Conservation (phyloP, 2,329 filamentous ascomycete species). For the Microsporum audouinii region DNA sequence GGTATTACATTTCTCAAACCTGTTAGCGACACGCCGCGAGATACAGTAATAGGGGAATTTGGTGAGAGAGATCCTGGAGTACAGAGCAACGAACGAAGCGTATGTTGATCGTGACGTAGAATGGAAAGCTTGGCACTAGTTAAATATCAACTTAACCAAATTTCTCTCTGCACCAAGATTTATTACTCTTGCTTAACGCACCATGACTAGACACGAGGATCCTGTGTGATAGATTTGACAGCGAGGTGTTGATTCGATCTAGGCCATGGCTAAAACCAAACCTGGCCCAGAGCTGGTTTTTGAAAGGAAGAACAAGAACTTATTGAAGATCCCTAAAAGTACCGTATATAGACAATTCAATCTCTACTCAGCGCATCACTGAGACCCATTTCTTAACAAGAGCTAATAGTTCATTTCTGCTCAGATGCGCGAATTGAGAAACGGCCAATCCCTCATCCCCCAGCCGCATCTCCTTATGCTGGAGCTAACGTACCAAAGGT, state of each 20-base stretch:
- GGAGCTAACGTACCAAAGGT: conserved; percentile 40
- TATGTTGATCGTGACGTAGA: too few species aligned
- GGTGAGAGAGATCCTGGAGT: too few species aligned
- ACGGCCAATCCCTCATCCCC: conserved; percentile 47
- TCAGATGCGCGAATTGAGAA: conserved; percentile 41
- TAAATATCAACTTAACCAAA: not conserved
- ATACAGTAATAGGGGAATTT: too few species aligned
- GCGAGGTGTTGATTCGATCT: not conserved
- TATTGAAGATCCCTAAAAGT: conserved; percentile 30
- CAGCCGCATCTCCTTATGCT: conserved; percentile 44
- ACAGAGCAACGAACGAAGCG: too few species aligned
- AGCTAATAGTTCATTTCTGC: not conserved
- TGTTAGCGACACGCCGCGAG: too few species aligned
- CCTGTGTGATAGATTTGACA: not conserved
- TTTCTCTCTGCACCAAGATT: not conserved
- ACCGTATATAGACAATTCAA: conserved; percentile 6
- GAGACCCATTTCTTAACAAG: not conserved
- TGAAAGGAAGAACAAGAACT: conserved; percentile 29
- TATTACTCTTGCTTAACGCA: not conserved
- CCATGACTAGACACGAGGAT: not conserved
- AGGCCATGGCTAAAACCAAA: conserved; percentile 11
- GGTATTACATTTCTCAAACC: too few species aligned
- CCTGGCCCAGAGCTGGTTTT: conserved; percentile 23
- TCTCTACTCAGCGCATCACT: not conserved
- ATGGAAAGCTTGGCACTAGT: too few species aligned